These are phyloP conservation scores for Trichocladium antarcticum DNA, from an alignment of 495 filamentous ascomycete genomes.

Conservation along the genomic window DNA sequence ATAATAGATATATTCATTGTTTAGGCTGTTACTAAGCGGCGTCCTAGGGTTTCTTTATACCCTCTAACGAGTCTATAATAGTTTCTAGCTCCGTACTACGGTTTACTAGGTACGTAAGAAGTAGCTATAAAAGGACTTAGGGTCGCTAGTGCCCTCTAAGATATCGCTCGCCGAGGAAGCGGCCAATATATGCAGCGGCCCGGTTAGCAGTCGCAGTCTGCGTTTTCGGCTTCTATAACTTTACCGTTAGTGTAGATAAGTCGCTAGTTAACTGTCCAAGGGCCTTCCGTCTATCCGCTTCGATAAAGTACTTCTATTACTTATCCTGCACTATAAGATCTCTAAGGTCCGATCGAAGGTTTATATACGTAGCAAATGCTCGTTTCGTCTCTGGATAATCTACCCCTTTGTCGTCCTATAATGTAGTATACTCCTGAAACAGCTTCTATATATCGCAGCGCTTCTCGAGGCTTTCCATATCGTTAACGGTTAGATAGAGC, in stretches of 20 bases:
- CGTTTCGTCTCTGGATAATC: not conserved
- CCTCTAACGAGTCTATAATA: not conserved
- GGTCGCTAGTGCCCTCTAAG: not conserved
- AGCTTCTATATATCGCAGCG: not conserved
- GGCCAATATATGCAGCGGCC: not conserved
- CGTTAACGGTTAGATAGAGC: not conserved
- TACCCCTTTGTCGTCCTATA: not conserved
- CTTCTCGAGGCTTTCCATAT: not conserved
- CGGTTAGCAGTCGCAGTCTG: not conserved
- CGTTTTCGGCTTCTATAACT: not conserved
- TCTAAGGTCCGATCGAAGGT: not conserved
- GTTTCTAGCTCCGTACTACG: not conserved
- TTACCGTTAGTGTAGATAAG: not conserved
- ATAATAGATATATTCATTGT: not conserved
- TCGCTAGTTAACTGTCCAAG: conserved; percentile 6
- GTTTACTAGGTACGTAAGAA: not conserved
- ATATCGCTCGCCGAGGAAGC: not conserved
- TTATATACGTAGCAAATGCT: not conserved
- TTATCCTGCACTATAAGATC: not conserved
- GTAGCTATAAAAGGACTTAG: not conserved
- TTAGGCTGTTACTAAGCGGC: not conserved
- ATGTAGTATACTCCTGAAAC: not conserved
- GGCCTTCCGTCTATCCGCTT: not conserved
- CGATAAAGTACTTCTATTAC: not conserved
- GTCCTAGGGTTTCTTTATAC: not conserved